Evolutionary conservation across 2,329 filamentous ascomycete genomes (phyloP).

Genomic region (Calonectria henricotiae): DNA sequence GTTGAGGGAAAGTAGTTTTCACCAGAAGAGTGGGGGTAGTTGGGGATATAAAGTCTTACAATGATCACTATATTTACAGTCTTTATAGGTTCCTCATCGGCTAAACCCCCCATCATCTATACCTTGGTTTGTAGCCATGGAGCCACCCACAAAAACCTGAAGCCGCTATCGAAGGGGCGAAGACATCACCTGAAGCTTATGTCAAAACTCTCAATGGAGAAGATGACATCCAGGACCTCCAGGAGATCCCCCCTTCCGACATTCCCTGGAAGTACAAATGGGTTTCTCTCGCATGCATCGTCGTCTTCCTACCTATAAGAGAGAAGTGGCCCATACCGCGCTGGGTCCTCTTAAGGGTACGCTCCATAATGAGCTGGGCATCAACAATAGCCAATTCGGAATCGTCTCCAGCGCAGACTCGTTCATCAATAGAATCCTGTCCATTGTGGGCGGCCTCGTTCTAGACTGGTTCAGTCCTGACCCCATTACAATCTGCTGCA

Average conservation of each 20-base stretch:
- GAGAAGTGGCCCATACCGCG: neutral
- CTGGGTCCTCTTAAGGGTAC: neutral
- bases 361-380: neutral
- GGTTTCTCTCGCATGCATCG: slow-evolving; percentile 6
- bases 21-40: neutral
- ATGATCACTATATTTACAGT: neutral
- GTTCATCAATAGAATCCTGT: slow-evolving; percentile 1
- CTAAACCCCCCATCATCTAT: neutral
- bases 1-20: neutral
- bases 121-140: neutral
- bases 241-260: neutral
- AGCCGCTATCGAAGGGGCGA: neutral
- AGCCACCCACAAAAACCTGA: neutral
- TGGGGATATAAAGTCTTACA: neutral
- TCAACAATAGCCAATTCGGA: neutral
- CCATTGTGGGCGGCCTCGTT: neutral
- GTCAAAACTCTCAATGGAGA: neutral
- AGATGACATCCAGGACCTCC: neutral
- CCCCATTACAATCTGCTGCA: neutral
- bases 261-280: slow-evolving; percentile 17
- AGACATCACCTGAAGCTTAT: neutral
- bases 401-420: slow-evolving; percentile 9
- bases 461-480: neutral
- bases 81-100: neutral
- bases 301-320: neutral